These are phyloP conservation scores for Yamadazyma atlantica DNA, from an alignment of 1,139 yeast species.

Conservation along the genomic window DNA sequence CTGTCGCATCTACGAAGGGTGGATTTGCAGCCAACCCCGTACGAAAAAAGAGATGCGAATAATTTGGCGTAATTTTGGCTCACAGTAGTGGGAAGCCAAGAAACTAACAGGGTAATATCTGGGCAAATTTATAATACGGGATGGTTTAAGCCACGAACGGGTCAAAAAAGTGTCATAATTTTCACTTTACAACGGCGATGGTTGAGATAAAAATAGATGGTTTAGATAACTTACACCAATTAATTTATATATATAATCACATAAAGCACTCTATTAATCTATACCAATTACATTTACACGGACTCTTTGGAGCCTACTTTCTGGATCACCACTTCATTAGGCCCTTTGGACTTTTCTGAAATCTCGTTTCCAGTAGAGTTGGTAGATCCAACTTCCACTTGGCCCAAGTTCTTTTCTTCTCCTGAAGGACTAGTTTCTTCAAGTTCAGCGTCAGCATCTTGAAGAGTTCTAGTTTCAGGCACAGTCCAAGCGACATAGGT, in stretches of 20 bases:
- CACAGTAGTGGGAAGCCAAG: too few relatives aligned
- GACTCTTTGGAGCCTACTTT: slow-evolving; percentile 4
- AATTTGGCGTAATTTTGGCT: too few relatives aligned
- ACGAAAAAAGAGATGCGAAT: background rate
- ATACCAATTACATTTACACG: background rate
- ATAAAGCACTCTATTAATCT: background rate
- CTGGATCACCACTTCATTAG: background rate
- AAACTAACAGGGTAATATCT: too few relatives aligned
- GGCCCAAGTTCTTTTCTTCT: background rate
- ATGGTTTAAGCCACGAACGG: too few relatives aligned
- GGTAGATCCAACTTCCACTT: slow-evolving; percentile 1
- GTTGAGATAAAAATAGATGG: too few relatives aligned
- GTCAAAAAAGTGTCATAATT: too few relatives aligned
- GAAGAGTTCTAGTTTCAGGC: slow-evolving; percentile 1
- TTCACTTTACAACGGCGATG: too few relatives aligned
- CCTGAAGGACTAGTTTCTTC: background rate
- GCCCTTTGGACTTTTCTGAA: slow-evolving; percentile 1
- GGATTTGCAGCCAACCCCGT: background rate
- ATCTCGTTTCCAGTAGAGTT: background rate
- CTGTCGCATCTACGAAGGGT: background rate
- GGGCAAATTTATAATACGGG: too few relatives aligned
- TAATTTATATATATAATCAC: background rate
- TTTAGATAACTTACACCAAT: too few relatives aligned
- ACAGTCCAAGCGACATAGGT: slow-evolving; percentile 12
- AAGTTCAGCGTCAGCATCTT: slow-evolving; percentile 1